Evolutionary conservation across 179 eudicot species (phyloP), one percentile per base, ranked within the genome.

Genomic region (Vitellaria paradoxa): DNA sequence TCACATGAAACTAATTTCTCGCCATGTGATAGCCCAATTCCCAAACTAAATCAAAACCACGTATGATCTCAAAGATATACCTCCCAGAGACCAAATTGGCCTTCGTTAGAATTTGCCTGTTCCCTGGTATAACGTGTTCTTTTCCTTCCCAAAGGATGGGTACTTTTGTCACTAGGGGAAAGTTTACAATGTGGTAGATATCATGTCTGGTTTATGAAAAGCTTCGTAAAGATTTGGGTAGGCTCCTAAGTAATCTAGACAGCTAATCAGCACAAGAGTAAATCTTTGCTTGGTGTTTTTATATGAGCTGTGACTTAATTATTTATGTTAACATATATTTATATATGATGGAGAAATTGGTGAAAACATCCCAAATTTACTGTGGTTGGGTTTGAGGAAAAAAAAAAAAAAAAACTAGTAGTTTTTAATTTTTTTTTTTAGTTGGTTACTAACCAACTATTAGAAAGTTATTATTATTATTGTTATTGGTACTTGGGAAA

Each of bases 1-100:
- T 55, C 91, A 90, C 93, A 90, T 90, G 92, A 85, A 80, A 47
- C 80, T 84, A 79, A 72, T 82, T 79, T 79, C 84, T 57, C 75
- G 73, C 88, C 94, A 92, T 83, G 93, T 90, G 92, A 85, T 67
- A 73, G 60, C 83, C 80, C 81, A 80, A 67, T 81, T 87, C 75
- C 77, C 87, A 81, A 86, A 84, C 86, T 78, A 55, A 80, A 77
- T 82, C 87, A 53, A 75, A 62, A 42, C 37, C 0, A 65, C 64
- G 56, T 42, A 46, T 20, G 0, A 81, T 66, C n/a, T 72, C 23
- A 75, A 80, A 73, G 57, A 14, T 76, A 52, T 82, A 89, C 87
- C 45, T 42, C 45, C 45, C 45, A 42, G 5, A 42, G 56, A 10
- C 56, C 56, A 52, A 52, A 52, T 52, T 10, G 10, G 15, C 56